Evolutionary conservation across 345 rosid genomes (phyloP).

Genomic region (Chamaenerion angustifolium): DNA sequence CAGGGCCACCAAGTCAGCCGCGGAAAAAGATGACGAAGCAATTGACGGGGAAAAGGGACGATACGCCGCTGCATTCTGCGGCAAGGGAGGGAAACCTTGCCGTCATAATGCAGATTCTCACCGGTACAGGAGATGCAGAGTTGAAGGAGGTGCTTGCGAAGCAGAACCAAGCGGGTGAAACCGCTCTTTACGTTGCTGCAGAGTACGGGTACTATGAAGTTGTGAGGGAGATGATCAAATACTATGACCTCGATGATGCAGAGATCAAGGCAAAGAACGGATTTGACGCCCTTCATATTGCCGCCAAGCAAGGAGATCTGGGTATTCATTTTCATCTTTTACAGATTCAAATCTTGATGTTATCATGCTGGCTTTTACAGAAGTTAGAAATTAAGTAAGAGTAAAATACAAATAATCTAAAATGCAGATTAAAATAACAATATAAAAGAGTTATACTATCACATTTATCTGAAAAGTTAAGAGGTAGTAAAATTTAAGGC

Average conservation of each 20-base stretch:
- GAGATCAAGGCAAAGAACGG: constrained; percentile 83
- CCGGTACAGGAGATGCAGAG: constrained; percentile 19
- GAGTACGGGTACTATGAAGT: constrained; percentile 64
- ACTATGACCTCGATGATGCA: constrained; percentile 56
- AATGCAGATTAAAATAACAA: too few species aligned
- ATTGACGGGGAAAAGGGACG: constrained; percentile 70
- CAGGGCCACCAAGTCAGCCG: constrained; percentile 4
- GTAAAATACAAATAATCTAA: too few species aligned
- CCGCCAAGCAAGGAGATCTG: constrained; percentile 83
- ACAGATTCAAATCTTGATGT: too few species aligned
- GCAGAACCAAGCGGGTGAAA: constrained; percentile 79
- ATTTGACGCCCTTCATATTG: constrained; percentile 85
- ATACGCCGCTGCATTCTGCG: constrained; percentile 61
- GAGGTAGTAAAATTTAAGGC: too few species aligned
- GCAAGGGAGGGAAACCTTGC: constrained; percentile 55
- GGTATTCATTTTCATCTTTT: constrained; percentile 21
- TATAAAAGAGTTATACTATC: too few species aligned
- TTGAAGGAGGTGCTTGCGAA: constrained; percentile 37
- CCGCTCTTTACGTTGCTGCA: constrained; percentile 75
- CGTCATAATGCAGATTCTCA: constrained; percentile 30
- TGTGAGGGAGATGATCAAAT: constrained; percentile 57
- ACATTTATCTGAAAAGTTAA: too few species aligned
- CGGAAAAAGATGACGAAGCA: constrained; percentile 63
- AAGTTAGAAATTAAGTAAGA: too few species aligned
- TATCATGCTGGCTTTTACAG: too few species aligned